These are phyloP conservation scores for Moesziomyces sp. DNA, from an alignment of 1,284 basidiomycete species.

Conservation along the genomic window DNA sequence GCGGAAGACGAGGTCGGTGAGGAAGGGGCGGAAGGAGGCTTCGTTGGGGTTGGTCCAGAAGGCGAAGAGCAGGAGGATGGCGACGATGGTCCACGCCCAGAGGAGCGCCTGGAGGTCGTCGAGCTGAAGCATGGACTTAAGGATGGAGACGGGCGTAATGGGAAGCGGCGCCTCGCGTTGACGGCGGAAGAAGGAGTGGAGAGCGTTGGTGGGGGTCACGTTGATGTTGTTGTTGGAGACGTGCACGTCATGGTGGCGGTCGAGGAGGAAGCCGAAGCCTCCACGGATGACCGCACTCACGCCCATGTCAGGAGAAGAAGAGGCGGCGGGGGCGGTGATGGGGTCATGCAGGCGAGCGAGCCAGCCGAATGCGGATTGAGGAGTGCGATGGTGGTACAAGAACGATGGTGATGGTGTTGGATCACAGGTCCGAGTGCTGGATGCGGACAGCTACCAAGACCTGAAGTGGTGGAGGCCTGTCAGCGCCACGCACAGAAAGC, in stretches of 20 bases:
- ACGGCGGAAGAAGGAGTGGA: constrained; percentile 40
- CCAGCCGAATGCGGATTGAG: neutral
- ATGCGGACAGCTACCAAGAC: neutral
- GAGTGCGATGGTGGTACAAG: neutral
- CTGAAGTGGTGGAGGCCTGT: neutral
- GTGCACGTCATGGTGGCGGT: constrained; percentile 24
- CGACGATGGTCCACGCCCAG: constrained; percentile 50
- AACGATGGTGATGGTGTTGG: neutral
- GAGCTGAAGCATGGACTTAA: constrained; percentile 35
- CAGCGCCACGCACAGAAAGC: no score
- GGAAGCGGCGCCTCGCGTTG: constrained; percentile 33
- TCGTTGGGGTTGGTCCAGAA: constrained; percentile 93
- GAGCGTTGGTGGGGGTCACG: constrained; percentile 32
- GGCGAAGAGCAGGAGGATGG: constrained; percentile 70
- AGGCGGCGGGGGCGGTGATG: neutral
- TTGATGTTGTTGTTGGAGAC: constrained; percentile 19
- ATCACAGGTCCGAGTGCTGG: neutral
- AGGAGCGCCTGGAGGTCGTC: constrained; percentile 46
- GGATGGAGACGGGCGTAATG: constrained; percentile 32
- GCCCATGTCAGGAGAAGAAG: constrained; percentile 26
- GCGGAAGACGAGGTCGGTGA: constrained; percentile 94
- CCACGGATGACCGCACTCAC: constrained; percentile 36
- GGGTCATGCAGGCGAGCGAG: constrained; percentile 20
- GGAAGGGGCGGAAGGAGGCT: constrained; percentile 88
- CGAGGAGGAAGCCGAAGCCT: constrained; percentile 40